Evolutionary conservation across 805 yeast genomes (phyloP).

Genomic region (Metschnikowia koreensis): DNA sequence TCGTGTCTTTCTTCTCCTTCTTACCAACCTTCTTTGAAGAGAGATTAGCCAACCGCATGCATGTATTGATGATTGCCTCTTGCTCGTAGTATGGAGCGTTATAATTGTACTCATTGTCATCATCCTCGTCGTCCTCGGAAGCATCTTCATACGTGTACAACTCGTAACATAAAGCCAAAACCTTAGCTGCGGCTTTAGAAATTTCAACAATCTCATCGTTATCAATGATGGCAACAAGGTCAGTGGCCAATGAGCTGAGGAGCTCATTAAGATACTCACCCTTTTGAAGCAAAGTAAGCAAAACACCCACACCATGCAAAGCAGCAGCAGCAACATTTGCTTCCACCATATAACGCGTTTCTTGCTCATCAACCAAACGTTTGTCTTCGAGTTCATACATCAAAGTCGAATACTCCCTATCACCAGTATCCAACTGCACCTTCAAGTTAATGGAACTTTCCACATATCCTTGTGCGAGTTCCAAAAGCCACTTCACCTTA

Average conservation of each 20-base stretch:
- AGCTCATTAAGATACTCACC: conserved; percentile 44
- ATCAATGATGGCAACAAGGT: conserved; percentile 43
- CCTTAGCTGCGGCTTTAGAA: conserved; percentile 53
- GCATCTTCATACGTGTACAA: conserved; percentile 43
- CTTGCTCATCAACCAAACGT: conserved; percentile 34
- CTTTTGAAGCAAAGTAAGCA: conserved; percentile 43
- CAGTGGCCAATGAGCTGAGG: conserved; percentile 27
- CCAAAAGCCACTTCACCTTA: conserved; percentile 41
- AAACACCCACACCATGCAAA: conserved; percentile 45
- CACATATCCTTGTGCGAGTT: conserved; percentile 41
- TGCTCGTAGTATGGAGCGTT: conserved; percentile 54
- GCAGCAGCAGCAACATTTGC: conserved; percentile 41
- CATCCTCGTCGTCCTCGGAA: conserved; percentile 38
- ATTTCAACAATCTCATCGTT: conserved; percentile 43
- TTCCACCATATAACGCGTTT: conserved; percentile 30
- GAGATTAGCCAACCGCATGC: conserved; percentile 46
- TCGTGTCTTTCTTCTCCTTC: conserved; percentile 58
- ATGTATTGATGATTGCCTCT: conserved; percentile 41
- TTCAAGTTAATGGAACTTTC: conserved; percentile 30
- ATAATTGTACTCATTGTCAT: conserved; percentile 43
- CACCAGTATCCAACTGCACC: conserved; percentile 38
- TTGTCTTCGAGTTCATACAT: conserved; percentile 38
- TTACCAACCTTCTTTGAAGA: conserved; percentile 59
- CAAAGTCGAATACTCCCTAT: conserved; percentile 42
- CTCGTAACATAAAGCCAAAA: conserved; percentile 58